Conservation (phyloP, 2,329 filamentous ascomycete species). For the Eurotiales sp. region DNA sequence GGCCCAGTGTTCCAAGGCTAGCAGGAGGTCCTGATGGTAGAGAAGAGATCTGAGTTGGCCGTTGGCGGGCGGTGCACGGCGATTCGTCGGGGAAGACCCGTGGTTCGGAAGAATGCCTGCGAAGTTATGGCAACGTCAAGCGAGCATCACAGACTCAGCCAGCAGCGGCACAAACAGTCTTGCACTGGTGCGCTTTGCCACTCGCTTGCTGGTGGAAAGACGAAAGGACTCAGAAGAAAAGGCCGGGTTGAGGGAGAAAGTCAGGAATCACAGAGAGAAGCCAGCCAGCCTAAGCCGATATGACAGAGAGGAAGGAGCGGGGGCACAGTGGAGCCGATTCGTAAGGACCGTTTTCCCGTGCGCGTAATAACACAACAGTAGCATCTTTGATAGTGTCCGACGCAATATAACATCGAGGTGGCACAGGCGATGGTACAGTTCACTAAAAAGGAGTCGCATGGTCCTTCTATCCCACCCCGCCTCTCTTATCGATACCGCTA, state of each 20-base stretch:
- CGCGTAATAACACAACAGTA: too few relatives aligned
- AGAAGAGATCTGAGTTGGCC: neutral
- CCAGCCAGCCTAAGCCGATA: neutral
- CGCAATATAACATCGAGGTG: too few relatives aligned
- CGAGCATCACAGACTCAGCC: neutral
- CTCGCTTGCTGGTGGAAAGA: neutral
- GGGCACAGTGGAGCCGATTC: neutral
- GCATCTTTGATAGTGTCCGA: too few relatives aligned
- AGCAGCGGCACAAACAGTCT: too few relatives aligned
- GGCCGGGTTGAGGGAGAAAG: neutral
- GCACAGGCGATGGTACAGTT: too few relatives aligned
- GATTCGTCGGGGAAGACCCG: constrained; percentile 9
- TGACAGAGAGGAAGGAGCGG: constrained; percentile 4
- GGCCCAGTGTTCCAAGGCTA: too few relatives aligned
- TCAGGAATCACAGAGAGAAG: neutral
- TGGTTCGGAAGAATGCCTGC: constrained; percentile 8
- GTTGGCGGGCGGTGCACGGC: neutral
- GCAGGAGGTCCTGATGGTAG: neutral
- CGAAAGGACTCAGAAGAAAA: neutral
- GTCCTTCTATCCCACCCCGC: too few relatives aligned
- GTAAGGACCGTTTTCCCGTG: neutral
- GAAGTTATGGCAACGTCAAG: constrained; percentile 1
- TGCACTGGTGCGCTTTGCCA: too few relatives aligned
- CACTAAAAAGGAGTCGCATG: too few relatives aligned
- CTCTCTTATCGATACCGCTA: too few relatives aligned